A percentile compares a stretch with the other conserved stretches of the same genome.
These are phyloP conservation scores for Wickerhamiella musiphila DNA, from an alignment of 805 yeast genomes.

Conservation along the genomic window DNA sequence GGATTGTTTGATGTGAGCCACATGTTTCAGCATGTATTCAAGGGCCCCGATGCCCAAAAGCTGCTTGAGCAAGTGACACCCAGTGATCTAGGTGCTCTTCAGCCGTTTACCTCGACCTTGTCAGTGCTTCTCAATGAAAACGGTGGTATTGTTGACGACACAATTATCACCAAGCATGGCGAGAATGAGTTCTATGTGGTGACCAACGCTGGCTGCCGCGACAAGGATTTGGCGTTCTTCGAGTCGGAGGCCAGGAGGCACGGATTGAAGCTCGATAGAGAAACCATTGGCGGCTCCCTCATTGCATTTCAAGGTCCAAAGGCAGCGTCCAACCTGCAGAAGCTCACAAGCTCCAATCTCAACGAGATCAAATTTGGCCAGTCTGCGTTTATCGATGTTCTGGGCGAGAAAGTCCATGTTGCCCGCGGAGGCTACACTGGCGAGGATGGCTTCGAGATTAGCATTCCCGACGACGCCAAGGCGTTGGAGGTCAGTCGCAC, in stretches of 20 bases:
- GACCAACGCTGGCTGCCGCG: slow-evolving; percentile 91
- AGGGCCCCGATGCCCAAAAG: slow-evolving; percentile 48
- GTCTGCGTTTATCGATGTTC: slow-evolving; percentile 31
- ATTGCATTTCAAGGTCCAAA: slow-evolving; percentile 89
- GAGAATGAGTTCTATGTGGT: slow-evolving; percentile 63
- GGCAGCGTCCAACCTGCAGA: slow-evolving; percentile 50
- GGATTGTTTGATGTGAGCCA: slow-evolving; percentile 95
- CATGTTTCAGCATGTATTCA: slow-evolving; percentile 78
- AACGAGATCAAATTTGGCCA: slow-evolving; percentile 57
- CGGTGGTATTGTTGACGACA: slow-evolving; percentile 88
- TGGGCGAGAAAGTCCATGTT: slow-evolving; percentile 39
- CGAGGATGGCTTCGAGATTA: slow-evolving; percentile 92
- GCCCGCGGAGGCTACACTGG: slow-evolving; percentile 97
- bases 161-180: slow-evolving; percentile 73
- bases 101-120: slow-evolving; percentile 46
- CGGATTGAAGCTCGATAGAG: slow-evolving; percentile 22
- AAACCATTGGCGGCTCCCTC: slow-evolving; percentile 49
- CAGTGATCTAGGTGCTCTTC: slow-evolving; percentile 47
- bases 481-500: slow-evolving; percentile 46
- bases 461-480: slow-evolving; percentile 37
- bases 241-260: slow-evolving; percentile 29
- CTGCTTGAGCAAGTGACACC: slow-evolving; percentile 79
- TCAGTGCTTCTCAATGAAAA: slow-evolving; percentile 55
- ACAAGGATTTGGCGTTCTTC: slow-evolving; percentile 55
- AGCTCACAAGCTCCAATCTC: slow-evolving; percentile 43